These are phyloP conservation scores for Lodderomyces orthopsilosis DNA, from an alignment of 1,139 yeast genomes.

Conservation along the genomic window DNA sequence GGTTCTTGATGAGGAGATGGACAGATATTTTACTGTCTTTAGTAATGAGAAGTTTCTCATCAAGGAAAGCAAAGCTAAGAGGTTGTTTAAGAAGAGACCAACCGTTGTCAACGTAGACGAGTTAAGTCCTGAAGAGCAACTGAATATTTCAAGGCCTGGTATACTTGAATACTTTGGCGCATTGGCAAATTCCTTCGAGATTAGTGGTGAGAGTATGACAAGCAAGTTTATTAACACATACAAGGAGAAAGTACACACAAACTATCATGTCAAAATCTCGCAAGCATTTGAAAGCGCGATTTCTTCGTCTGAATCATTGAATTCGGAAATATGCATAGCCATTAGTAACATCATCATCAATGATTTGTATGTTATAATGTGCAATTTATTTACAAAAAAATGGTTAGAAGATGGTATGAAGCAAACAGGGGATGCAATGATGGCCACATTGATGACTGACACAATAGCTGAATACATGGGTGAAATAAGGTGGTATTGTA, in stretches of 20 bases:
- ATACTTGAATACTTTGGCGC: conserved; percentile 80
- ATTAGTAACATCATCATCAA: conserved; percentile 67
- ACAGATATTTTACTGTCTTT: conserved; percentile 42
- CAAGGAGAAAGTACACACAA: conserved; percentile 62
- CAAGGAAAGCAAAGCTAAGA: conserved; percentile 41
- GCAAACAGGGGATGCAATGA: conserved; percentile 33
- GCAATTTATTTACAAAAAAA: conserved; percentile 36
- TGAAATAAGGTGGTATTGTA: conserved; percentile 54
- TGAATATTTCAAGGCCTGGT: conserved; percentile 69
- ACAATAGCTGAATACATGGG: conserved; percentile 73
- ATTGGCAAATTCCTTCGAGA: conserved; percentile 78
- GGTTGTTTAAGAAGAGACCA: conserved; percentile 38
- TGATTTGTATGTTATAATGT: conserved; percentile 53
- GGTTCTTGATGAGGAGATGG: conserved; percentile 57
- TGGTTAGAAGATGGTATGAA: conserved; percentile 50
- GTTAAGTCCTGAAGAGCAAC: conserved; percentile 45
- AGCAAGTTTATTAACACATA: conserved; percentile 71
- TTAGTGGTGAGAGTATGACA: conserved; percentile 76
- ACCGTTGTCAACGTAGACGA: conserved; percentile 34
- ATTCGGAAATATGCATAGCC: conserved; percentile 64
- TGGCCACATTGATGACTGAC: conserved; percentile 55
- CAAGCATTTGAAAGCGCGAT: conserved; percentile 60
- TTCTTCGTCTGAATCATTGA: conserved; percentile 75
- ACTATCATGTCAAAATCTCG: conserved; percentile 56
- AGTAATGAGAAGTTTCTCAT: conserved; percentile 40